These are phyloP conservation scores for Colletotrichum graminicola DNA, from an alignment of 2,329 filamentous ascomycete genomes.

Conservation along the genomic window DNA sequence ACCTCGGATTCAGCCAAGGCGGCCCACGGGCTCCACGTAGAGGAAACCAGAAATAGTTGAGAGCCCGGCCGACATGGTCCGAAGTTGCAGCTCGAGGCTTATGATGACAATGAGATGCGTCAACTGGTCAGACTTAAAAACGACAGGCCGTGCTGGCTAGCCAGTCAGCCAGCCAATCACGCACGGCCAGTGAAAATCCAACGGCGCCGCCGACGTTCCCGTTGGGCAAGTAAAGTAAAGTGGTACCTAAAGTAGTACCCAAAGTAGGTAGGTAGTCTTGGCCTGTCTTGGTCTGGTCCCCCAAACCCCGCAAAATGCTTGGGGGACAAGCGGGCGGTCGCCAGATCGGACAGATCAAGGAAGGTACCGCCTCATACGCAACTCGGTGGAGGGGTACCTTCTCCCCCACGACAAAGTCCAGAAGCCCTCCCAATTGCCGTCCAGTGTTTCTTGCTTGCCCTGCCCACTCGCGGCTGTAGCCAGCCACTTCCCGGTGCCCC, in stretches of 20 bases:
- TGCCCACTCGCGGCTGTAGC: slow-evolving; percentile 15
- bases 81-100: neutral
- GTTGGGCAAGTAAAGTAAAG: no score
- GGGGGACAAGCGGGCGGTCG: neutral
- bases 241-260: no score
- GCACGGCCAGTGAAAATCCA: neutral
- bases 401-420: neutral
- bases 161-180: slow-evolving; percentile 2
- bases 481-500: slow-evolving; percentile 37
- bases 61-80: neutral
- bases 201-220: neutral
- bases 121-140: neutral
- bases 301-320: slow-evolving; percentile 16
- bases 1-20: slow-evolving; percentile 1
- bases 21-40: neutral
- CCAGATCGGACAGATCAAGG: neutral
- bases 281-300: slow-evolving; percentile 10
- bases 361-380: neutral
- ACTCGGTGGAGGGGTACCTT: neutral
- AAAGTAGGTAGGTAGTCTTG: neutral
- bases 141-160: neutral
- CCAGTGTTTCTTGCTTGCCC: slow-evolving; percentile 15
- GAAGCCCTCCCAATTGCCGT: slow-evolving; percentile 4
- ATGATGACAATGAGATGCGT: neutral
- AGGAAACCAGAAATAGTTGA: neutral